Base-by-base conservation (phyloP, 108 stramenopile species). In the Mayamaea pseudoterrestris region DNA sequence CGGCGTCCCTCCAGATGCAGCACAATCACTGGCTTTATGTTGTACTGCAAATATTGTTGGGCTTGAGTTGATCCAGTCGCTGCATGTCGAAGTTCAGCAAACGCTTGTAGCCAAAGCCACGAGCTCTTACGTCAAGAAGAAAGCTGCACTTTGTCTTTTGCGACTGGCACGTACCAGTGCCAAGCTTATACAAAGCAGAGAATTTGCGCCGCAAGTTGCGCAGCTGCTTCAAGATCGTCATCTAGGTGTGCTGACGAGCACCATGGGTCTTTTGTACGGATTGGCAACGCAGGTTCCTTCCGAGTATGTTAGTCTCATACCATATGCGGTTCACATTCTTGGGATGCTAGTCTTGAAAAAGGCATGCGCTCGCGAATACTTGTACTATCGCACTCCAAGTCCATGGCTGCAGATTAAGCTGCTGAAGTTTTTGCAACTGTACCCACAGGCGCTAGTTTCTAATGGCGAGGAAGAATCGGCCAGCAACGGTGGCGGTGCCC, bases 381-480 rank as follows among this genome's bases (percentile, higher is more conserved):
- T 95, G n/a, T 98, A 98, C 67, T 95, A 95, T 71, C 69, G 78
- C 13, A 93, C 90, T 4, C 89, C 95, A 16, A 74, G 73, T 62
- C 97, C 95, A 0, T 94, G 93, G 93, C 69, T 95, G 18, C 94
- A 93, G 57, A 92, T 98, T 57, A 93, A 93, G 53, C 55, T 91
- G 44, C 76, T 96, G 29, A 90, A 91, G 60, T 95, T 91, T 53
- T 44, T 98, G 43, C 93, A 96, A 65, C 68, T 89, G 18, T 96
- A 89, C 60, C 93, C 88, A 2, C 75, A 84, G 50, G 73, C 78
- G 3, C 41, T 84, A 9, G 48, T 50, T 27, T 44, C 70, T 24
- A 41, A 30, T 2, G 55, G 51, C 0, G 69, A 74, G 41, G 42
- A 50, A 21, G 30, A 39, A 11, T 24, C 55, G 12, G 32, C 48